These are phyloP conservation scores for Trichosporon sp. DNA, from an alignment of 1,284 basidiomycete genomes.

Conservation along the genomic window DNA sequence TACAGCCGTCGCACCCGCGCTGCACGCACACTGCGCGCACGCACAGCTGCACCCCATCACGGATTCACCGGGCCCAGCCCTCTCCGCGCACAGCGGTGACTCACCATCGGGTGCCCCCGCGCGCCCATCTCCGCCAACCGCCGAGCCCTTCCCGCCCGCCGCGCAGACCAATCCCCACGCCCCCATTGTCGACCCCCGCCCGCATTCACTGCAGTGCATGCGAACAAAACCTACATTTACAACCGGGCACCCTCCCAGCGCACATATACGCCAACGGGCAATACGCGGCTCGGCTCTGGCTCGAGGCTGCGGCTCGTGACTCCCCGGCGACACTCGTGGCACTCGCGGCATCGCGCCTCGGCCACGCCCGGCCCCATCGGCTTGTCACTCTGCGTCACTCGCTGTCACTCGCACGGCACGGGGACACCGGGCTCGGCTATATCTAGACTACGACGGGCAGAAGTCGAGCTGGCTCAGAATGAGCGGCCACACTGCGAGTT, in stretches of 20 bases:
- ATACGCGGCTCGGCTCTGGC: neutral
- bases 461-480: conserved; percentile 33
- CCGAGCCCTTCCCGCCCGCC: neutral
- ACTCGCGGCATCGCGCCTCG: too few relatives aligned
- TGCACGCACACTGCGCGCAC: neutral
- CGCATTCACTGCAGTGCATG: neutral
- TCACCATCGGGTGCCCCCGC: conserved; percentile 2
- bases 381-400: neutral
- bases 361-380: neutral
- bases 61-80: neutral
- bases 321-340: neutral
- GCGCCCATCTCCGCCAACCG: neutral
- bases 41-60: neutral
- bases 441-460: conserved; percentile 9
- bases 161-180: neutral
- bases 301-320: neutral
- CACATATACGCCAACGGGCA: neutral
- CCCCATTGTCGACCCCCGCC: neutral
- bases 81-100: neutral
- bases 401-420: neutral
- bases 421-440: neutral
- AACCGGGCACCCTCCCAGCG: neutral
- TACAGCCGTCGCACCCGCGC: too few relatives aligned
- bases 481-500: conserved; percentile 32
- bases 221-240: neutral